Percentiles rank a stretch among this genome's conserved stretches.
phyloP scores from a whole-genome alignment of 139 green algal species.

The Asterochloris erici region DNA sequence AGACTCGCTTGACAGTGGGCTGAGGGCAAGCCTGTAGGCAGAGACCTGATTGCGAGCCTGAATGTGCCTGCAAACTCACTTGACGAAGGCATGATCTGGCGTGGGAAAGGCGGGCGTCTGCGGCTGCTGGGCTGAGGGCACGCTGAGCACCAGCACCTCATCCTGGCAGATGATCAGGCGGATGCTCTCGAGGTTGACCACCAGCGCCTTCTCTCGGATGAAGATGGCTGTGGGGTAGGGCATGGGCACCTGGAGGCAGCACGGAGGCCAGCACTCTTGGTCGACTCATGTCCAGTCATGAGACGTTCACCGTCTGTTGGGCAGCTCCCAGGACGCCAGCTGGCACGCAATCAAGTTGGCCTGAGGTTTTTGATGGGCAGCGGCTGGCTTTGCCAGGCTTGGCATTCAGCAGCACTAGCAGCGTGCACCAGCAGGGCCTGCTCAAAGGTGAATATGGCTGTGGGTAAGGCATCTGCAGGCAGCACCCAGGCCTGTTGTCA shows the following conservation, averaged over 20 bases:
- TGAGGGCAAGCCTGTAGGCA: conserved; percentile 13
- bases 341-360: no score
- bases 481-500: no score
- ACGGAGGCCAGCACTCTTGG: no score
- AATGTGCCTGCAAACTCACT: background rate
- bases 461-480: no score
- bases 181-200: conserved; percentile 34
- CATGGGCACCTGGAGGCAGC: conserved; percentile 13
- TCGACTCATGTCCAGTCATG: no score
- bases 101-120: conserved; percentile 2
- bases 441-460: no score
- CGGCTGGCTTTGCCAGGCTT: no score
- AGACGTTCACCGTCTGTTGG: no score
- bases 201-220: conserved; percentile 33
- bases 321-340: no score
- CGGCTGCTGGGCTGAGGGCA: conserved; percentile 13
- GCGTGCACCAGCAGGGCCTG: no score
- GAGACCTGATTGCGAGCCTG: background rate
- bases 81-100: conserved; percentile 15
- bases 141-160: conserved; percentile 34
- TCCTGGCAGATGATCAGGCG: conserved; percentile 29
- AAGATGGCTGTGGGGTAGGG: conserved; percentile 28
- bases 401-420: no score
- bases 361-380: no score
- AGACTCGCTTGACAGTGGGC: background rate